Percentiles rank a stretch among this genome's conserved stretches.
Conservation (phyloP, 768 basidiomycete genomes). For the Agrocybe chaxingu region DNA sequence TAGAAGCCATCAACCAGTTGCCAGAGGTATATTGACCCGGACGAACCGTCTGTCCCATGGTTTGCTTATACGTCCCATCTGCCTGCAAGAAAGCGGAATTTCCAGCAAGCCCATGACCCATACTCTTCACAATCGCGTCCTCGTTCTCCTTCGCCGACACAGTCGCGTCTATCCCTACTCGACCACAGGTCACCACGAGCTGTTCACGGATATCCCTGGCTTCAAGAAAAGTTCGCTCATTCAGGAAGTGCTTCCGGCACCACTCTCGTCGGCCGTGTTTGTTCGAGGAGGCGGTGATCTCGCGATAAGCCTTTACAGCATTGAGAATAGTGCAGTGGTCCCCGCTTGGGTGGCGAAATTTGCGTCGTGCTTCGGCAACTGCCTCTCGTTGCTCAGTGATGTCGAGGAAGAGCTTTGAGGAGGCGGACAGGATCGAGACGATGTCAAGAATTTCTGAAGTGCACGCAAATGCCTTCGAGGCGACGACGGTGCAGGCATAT, state of each 20-base stretch:
- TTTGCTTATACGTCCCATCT: conserved; percentile 85
- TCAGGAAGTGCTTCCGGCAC: conserved; percentile 83
- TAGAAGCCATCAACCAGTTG: neutral
- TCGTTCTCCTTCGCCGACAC: conserved; percentile 59
- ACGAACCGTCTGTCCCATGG: conserved; percentile 67
- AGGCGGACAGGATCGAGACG: conserved; percentile 77
- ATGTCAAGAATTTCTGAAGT: conserved; percentile 80
- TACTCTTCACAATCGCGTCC: conserved; percentile 65
- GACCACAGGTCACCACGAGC: conserved; percentile 61
- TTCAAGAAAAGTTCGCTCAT: conserved; percentile 75
- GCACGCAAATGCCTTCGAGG: conserved; percentile 71
- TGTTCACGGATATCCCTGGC: conserved; percentile 81
- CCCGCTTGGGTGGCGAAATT: conserved; percentile 81
- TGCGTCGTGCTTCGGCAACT: conserved; percentile 64
- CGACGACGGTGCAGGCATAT: conserved; percentile 74
- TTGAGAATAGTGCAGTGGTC: conserved; percentile 93
- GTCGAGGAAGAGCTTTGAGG: conserved; percentile 81
- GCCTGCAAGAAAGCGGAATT: conserved; percentile 83
- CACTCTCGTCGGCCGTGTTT: conserved; percentile 60
- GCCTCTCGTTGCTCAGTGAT: conserved; percentile 69
- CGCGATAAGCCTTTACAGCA: conserved; percentile 77
- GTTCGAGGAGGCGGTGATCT: conserved; percentile 47
- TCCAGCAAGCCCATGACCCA: conserved; percentile 74
- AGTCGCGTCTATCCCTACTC: conserved; percentile 58
- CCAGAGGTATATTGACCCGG: neutral